A percentile compares a stretch with the other conserved stretches of the same genome.
These are phyloP conservation scores for Wakefieldia striispora DNA, from an alignment of 768 basidiomycete species.

Conservation along the genomic window DNA sequence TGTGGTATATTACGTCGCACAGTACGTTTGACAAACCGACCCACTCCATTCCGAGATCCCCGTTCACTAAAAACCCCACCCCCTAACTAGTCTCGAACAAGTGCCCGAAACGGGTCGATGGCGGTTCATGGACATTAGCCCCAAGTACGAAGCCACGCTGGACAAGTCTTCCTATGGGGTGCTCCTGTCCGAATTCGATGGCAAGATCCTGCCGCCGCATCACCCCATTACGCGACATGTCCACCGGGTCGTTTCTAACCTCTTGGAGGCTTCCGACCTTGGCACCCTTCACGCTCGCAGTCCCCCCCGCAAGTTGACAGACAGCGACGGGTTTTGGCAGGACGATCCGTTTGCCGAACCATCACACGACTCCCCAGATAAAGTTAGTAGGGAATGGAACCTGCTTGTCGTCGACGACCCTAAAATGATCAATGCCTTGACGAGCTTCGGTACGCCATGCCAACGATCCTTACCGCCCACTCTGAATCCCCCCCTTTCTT, in stretches of 20 bases:
- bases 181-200: constrained; percentile 50
- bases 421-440: constrained; percentile 74
- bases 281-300: constrained; percentile 46
- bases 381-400: constrained; percentile 49
- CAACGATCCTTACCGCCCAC: background rate
- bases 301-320: constrained; percentile 1
- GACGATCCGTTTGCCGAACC: constrained; percentile 19
- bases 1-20: constrained; percentile 27
- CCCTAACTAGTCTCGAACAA: constrained; percentile 64
- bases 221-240: constrained; percentile 70
- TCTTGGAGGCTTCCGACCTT: constrained; percentile 71
- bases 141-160: constrained; percentile 54
- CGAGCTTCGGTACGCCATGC: constrained; percentile 53
- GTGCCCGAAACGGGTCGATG: constrained; percentile 85
- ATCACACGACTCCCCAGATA: constrained; percentile 12
- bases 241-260: constrained; percentile 61
- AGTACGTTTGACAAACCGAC: constrained; percentile 17
- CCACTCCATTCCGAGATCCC: background rate
- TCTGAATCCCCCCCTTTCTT: background rate
- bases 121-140: constrained; percentile 81
- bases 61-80: background rate
- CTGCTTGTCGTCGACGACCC: constrained; percentile 76
- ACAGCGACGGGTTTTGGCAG: constrained; percentile 22
- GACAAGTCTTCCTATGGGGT: constrained; percentile 40
- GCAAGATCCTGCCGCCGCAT: constrained; percentile 57